Conservation (phyloP, 2,329 filamentous ascomycete species). For the Fusarium luffae region DNA sequence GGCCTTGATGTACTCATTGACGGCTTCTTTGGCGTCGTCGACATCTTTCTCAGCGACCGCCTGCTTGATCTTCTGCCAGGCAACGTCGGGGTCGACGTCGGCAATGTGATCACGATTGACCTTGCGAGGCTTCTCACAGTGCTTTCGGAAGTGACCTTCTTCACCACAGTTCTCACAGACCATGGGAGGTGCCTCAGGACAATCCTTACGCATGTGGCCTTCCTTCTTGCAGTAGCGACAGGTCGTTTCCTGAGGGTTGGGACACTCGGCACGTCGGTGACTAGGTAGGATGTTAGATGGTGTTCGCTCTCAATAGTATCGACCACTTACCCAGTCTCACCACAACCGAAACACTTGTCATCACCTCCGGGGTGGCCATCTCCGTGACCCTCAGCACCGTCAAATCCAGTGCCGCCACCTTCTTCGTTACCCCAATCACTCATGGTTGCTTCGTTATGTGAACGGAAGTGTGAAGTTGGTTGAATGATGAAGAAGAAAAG, state of each 20-base stretch:
- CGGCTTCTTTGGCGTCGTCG: conserved; percentile 70
- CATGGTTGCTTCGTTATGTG: conserved; percentile 7
- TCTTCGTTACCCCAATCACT: conserved; percentile 24
- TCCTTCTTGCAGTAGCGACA: conserved; percentile 62
- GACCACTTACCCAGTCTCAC: conserved; percentile 50
- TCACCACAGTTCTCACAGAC: conserved; percentile 71
- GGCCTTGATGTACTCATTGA: conserved; percentile 71
- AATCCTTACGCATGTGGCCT: conserved; percentile 69
- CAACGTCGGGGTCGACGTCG: conserved; percentile 62
- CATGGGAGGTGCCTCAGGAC: conserved; percentile 67
- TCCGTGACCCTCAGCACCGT: neutral
- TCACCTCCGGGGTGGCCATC: conserved; percentile 1
- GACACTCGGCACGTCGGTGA: conserved; percentile 52
- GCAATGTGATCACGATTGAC: conserved; percentile 65
- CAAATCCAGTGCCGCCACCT: conserved; percentile 6
- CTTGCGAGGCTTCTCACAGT: conserved; percentile 70
- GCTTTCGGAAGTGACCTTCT: conserved; percentile 65
- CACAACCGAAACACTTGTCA: conserved; percentile 52
- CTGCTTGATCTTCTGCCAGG: conserved; percentile 66
- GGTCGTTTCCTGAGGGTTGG: conserved; percentile 47
- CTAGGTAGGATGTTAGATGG: conserved; percentile 23
- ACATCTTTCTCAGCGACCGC: conserved; percentile 67
- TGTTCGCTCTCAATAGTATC: neutral
- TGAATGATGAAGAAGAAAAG: too few species aligned
- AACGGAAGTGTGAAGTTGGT: neutral